These are phyloP conservation scores for Berkeleyomyces rouxiae DNA, from an alignment of 2,329 filamentous ascomycete species.

Conservation along the genomic window DNA sequence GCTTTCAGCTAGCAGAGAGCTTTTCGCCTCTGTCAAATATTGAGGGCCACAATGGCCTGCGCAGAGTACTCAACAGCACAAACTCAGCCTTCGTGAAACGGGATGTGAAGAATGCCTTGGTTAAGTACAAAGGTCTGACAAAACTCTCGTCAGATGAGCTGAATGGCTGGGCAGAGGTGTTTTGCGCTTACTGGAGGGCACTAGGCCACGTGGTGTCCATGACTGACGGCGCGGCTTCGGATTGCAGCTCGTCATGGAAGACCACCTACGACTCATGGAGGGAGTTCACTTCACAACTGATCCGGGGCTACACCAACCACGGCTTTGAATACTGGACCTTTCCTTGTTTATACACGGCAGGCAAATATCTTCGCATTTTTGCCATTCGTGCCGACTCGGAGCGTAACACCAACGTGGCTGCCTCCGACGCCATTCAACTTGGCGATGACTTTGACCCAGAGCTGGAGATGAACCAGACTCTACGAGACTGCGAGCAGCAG, in stretches of 20 bases:
- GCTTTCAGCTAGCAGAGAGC: constrained; percentile 56
- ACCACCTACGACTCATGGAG: constrained; percentile 81
- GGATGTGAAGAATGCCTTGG: constrained; percentile 58
- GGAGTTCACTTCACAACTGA: constrained; percentile 58
- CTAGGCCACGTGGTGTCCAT: constrained; percentile 54
- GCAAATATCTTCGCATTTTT: constrained; percentile 73
- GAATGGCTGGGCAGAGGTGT: constrained; percentile 76
- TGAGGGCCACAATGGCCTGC: constrained; percentile 47
- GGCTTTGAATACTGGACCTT: constrained; percentile 82
- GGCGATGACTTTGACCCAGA: constrained; percentile 65
- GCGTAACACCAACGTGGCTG: constrained; percentile 24
- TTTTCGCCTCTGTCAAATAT: constrained; percentile 53
- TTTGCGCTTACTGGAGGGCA: constrained; percentile 69
- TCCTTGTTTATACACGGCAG: constrained; percentile 72
- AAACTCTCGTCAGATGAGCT: constrained; percentile 50
- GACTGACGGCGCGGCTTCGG: constrained; percentile 32
- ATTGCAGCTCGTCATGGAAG: constrained; percentile 36
- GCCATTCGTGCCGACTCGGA: constrained; percentile 81
- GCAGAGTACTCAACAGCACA: constrained; percentile 53
- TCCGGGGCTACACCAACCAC: constrained; percentile 62
- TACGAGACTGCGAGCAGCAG: constrained; percentile 80
- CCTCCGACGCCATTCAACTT: constrained; percentile 32
- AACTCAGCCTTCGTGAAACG: constrained; percentile 47
- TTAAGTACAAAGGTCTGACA: constrained; percentile 38
- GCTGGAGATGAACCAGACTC: constrained; percentile 59